phyloP scores from a whole-genome alignment of 2,329 filamentous ascomycete genomes.

The Scortechinia acanthostroma region DNA sequence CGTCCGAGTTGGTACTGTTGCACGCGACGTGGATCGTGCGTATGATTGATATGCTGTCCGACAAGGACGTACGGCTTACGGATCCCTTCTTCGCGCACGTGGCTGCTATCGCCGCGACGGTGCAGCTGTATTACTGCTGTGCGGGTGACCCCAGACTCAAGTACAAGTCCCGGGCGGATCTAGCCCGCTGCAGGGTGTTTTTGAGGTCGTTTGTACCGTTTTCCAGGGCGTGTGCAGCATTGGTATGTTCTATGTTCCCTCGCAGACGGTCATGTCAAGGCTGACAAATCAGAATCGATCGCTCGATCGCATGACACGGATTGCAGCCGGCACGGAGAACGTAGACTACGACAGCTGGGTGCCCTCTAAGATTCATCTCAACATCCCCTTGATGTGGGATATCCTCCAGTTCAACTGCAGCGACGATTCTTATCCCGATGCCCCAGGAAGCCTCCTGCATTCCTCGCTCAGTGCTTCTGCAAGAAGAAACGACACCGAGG shows the following conservation, averaged over 20 bases:
- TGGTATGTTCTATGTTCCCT: slow-evolving; percentile 22
- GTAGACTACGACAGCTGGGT: slow-evolving; percentile 38
- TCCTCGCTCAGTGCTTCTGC: slow-evolving; percentile 25
- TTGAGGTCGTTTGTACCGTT: slow-evolving; percentile 36
- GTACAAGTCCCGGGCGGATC: slow-evolving; percentile 40
- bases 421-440: slow-evolving; percentile 21
- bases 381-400: slow-evolving; percentile 42
- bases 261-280: not conserved
- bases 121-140: slow-evolving; percentile 44
- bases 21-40: slow-evolving; percentile 45
- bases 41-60: slow-evolving; percentile 43
- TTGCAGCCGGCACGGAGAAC: slow-evolving; percentile 36
- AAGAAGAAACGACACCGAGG: slow-evolving; percentile 16
- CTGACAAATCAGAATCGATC: slow-evolving; percentile 33
- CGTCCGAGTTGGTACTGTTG: slow-evolving; percentile 38
- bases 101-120: slow-evolving; percentile 40
- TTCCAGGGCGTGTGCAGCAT: slow-evolving; percentile 32
- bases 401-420: slow-evolving; percentile 39
- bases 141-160: slow-evolving; percentile 36
- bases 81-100: slow-evolving; percentile 43
- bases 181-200: slow-evolving; percentile 39
- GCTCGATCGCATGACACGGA: slow-evolving; percentile 36
- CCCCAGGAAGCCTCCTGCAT: slow-evolving; percentile 29
- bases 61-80: slow-evolving; percentile 36
- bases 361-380: slow-evolving; percentile 41